A percentile compares a stretch with the other conserved stretches of the same genome.
These are phyloP conservation scores for Aspergillus quadrilineatus DNA, from an alignment of 2,329 filamentous ascomycete species.

Conservation along the genomic window DNA sequence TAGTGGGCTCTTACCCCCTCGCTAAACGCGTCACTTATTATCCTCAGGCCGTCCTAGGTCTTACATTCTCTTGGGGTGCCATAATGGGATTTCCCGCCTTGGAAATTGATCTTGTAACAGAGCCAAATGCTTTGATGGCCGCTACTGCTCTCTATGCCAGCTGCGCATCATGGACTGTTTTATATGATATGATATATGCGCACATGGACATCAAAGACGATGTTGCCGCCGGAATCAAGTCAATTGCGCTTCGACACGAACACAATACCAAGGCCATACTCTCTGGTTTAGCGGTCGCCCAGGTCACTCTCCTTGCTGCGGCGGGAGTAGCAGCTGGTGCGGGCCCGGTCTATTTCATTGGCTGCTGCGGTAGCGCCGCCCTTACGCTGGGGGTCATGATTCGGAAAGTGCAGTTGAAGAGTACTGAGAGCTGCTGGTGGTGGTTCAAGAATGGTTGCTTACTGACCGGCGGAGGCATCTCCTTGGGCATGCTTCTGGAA, in stretches of 20 bases:
- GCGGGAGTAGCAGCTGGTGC: constrained; percentile 52
- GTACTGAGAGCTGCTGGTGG: constrained; percentile 61
- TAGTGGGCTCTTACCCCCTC: constrained; percentile 51
- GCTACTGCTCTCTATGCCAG: constrained; percentile 47
- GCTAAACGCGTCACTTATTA: constrained; percentile 55
- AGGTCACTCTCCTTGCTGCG: constrained; percentile 44
- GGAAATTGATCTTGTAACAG: constrained; percentile 45
- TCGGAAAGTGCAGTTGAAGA: constrained; percentile 57
- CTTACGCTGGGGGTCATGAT: constrained; percentile 59
- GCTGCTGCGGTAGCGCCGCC: constrained; percentile 58
- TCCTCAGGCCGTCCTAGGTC: constrained; percentile 52
- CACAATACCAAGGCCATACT: constrained; percentile 48
- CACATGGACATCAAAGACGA: constrained; percentile 55
- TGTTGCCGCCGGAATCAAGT: constrained; percentile 50
- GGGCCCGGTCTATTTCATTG: constrained; percentile 59
- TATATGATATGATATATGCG: constrained; percentile 54
- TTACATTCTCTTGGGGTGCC: constrained; percentile 53
- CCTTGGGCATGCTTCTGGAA: constrained; percentile 55
- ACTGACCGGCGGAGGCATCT: constrained; percentile 61
- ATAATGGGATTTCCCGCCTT: constrained; percentile 50
- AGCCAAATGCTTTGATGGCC: constrained; percentile 37
- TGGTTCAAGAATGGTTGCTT: constrained; percentile 65
- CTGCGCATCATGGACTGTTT: constrained; percentile 49
- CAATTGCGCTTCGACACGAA: constrained; percentile 51
- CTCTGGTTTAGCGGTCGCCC: constrained; percentile 40